Conservation (phyloP, 202 grass and related monocot genomes). For the Hordeum pubiflorum region DNA sequence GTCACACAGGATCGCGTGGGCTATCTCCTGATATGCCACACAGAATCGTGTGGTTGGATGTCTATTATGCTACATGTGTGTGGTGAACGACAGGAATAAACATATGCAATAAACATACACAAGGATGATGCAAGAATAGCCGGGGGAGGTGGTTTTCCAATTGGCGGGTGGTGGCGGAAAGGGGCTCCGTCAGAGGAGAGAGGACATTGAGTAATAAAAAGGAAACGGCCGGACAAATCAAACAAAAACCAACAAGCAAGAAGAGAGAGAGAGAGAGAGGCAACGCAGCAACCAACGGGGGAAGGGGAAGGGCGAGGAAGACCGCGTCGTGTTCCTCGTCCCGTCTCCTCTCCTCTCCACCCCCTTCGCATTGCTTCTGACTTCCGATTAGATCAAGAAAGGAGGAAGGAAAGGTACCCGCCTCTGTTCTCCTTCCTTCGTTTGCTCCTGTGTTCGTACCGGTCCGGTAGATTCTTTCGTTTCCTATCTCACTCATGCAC, state of each 20-base stretch:
- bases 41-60: no score
- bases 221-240: constrained; percentile 26
- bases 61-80: no score
- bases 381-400: not conserved
- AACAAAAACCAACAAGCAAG: constrained; percentile 4
- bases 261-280: not conserved
- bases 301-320: constrained; percentile 39
- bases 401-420: constrained; percentile 7
- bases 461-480: not conserved
- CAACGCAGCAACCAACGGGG: not conserved
- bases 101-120: not conserved
- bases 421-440: not conserved
- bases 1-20: no score
- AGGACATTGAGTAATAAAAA: not conserved
- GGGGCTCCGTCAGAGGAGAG: not conserved
- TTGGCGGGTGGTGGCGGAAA: constrained; percentile 17
- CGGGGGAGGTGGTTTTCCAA: not conserved
- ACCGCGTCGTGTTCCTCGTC: constrained; percentile 31
- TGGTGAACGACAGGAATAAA: no score
- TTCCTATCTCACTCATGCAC: not conserved
- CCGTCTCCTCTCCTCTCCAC: not conserved
- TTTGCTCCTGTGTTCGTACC: not conserved
- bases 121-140: constrained; percentile 23
- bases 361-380: constrained; percentile 28
- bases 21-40: no score